Evolutionary conservation across 192 early-diverging fungal species (phyloP), one percentile per base, ranked within the genome.

Genomic region (Kickxella alabastrina): DNA sequence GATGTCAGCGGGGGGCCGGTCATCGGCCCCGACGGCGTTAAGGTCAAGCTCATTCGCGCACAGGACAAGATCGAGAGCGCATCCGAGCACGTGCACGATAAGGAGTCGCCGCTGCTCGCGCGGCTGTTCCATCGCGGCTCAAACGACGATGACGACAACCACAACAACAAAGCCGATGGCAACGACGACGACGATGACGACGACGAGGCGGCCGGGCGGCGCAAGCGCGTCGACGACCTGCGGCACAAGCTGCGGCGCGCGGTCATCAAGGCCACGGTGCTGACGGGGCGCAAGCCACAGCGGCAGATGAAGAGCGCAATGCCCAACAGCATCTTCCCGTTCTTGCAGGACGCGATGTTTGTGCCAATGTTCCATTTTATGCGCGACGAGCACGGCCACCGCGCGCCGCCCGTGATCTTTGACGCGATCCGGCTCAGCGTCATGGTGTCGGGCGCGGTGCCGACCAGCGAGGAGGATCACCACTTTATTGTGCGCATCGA

Each of bases 401-500:
- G 67, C 17, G 58, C 77, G 4, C 67, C 72, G 35, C 77, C 77
- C 1, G 72, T 79, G 35, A 79, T 79, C 24, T 79, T 75, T 27
- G 68, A 79, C 32, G 77, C 77, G 2, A 65, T 79, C 41, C 59
- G 49, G 12, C 66, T 79, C 29, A 65, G 44, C 37, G 57, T 79
- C 18, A 47, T 31, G 10, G 49, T 54, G 41, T 43, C 62, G 0
- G 49, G 53, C 19, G 34, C 46, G 1, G 17, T 24, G 23, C 37
- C 62, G 31, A 19, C 40, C 10, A 34, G 24, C 18, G 59, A 52
- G 23, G 65, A 68, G 23, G 65, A 67, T 36, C 68, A 80, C 32
- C 81, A 83, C 43, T 79, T 74, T 49, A 57, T 77, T 7, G 83
- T 86, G 49, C 82, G 87, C n/a, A 83, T 89, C 32, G 83, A 83